phyloP scores from a whole-genome alignment of 805 yeast genomes.

The Schwanniomyces yamadae region DNA sequence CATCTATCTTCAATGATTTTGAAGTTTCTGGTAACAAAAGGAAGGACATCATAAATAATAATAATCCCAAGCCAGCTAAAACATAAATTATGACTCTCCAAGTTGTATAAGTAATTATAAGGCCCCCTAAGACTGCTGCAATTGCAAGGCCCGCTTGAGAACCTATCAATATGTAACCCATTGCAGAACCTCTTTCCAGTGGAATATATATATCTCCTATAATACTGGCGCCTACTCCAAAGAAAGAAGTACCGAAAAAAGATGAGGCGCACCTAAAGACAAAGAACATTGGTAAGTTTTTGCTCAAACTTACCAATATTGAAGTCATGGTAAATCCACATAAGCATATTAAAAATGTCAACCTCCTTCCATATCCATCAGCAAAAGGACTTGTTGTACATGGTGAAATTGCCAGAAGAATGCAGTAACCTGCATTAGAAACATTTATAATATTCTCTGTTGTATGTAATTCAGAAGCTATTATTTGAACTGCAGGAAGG shows the following conservation, averaged over 20 bases:
- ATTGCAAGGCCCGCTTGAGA: conserved; percentile 53
- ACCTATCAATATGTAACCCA: conserved; percentile 50
- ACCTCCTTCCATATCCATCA: conserved; percentile 51
- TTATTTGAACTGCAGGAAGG: conserved; percentile 51
- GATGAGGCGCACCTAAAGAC: conserved; percentile 50
- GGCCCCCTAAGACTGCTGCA: conserved; percentile 56
- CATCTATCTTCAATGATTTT: conserved; percentile 22
- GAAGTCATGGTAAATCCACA: conserved; percentile 20
- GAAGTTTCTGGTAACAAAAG: conserved; percentile 50
- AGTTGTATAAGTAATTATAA: conserved; percentile 46
- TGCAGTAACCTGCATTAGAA: conserved; percentile 49
- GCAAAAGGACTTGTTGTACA: conserved; percentile 49
- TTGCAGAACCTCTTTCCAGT: conserved; percentile 50
- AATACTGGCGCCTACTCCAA: conserved; percentile 51
- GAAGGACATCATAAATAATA: conserved; percentile 31
- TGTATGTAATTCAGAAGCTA: conserved; percentile 46
- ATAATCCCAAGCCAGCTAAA: conserved; percentile 44
- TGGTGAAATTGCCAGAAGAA: conserved; percentile 55
- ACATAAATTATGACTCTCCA: conserved; percentile 58
- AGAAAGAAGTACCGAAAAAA: conserved; percentile 54
- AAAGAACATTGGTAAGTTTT: conserved; percentile 53
- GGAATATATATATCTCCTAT: conserved; percentile 53
- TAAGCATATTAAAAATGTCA: conserved; percentile 42
- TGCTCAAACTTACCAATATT: conserved; percentile 44
- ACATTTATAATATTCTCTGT: conserved; percentile 48